These are phyloP conservation scores for Vanrija sp. DNA, from an alignment of 1,284 basidiomycete species.

Conservation along the genomic window DNA sequence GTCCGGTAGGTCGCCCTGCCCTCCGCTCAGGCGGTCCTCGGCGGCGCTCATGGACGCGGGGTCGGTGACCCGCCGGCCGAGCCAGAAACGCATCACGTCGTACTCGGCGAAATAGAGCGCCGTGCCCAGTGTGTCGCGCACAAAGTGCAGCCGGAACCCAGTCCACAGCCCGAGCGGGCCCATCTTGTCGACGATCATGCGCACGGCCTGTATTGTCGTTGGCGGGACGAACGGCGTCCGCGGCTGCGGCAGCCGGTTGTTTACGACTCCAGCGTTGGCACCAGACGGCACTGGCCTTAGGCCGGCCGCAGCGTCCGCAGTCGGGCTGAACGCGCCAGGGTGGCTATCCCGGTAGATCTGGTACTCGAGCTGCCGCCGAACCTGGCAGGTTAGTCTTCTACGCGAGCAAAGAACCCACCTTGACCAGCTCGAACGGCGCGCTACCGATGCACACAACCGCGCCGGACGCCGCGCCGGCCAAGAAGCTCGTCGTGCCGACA, in stretches of 20 bases:
- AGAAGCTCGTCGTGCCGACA: slow-evolving; percentile 59
- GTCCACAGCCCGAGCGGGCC: slow-evolving; percentile 42
- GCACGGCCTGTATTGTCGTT: slow-evolving; percentile 42
- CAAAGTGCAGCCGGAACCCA: slow-evolving; percentile 42
- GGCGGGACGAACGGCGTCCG: slow-evolving; percentile 28
- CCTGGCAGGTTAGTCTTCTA: slow-evolving; percentile 51
- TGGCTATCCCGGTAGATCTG: slow-evolving; percentile 59
- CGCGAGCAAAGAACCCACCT: slow-evolving; percentile 57
- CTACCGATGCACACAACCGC: slow-evolving; percentile 53
- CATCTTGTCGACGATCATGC: slow-evolving; percentile 30
- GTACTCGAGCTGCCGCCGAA: slow-evolving; percentile 88
- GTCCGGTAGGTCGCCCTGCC: slow-evolving; percentile 41
- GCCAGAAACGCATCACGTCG: slow-evolving; percentile 45
- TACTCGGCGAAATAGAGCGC: slow-evolving; percentile 50
- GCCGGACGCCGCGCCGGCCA: slow-evolving; percentile 47
- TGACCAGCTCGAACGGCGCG: slow-evolving; percentile 92
- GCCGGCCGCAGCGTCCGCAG: not conserved
- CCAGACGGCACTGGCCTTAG: slow-evolving; percentile 12
- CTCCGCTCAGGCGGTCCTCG: not conserved
- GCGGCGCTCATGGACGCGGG: slow-evolving; percentile 2
- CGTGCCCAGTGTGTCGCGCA: slow-evolving; percentile 47
- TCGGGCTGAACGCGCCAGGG: slow-evolving; percentile 25
- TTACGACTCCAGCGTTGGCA: not conserved
- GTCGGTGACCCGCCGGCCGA: slow-evolving; percentile 22
- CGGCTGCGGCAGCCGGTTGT: not conserved